Evolutionary conservation across 1,284 basidiomycete genomes (phyloP), one percentile per base, ranked within the genome.

Genomic region (Sphagnurus paluster): DNA sequence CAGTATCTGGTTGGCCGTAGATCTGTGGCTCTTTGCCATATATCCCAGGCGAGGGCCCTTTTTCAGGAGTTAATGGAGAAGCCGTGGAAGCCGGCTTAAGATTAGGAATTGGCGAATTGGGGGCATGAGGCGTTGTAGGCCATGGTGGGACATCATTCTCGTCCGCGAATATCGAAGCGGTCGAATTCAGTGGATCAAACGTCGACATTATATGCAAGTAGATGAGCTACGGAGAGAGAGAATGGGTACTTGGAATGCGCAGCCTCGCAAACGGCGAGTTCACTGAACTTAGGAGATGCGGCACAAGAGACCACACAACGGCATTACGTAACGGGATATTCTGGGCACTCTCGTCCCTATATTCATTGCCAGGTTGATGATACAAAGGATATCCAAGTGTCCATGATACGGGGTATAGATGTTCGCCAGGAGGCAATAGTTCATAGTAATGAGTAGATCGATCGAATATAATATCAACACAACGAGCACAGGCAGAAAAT

Each of bases 21-120:
- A 91, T 88, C 63, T 85, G 84, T 1, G 88, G 86, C 58, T 87
- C 84, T 61, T 79, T 84, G 43, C 87, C 87, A 54, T 85, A 90
- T 16, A 80, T 63, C 20, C 81, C 80, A 37, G 72, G 69, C 6
- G 74, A 52, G 10, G 77, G 73, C 3, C 72, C 70, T 55, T 75
- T 76, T 53, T 78, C 76, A 9, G 74, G 69, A 5, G 74, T 70
- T 48, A 67, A 70, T 43, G 74, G 71, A 21, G 62, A 59, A 29
- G 73, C 67, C 11, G 71, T 62, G 30, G 68, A 60, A n/a, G 72
- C 70, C 44, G 72, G 74, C 54, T 71, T 74, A 42, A 82, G 69
- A 58, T 76, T 72, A 23, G 77, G 77, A 52, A 81, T 68, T 56
- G 64, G 76, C 53, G 71, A 74, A 62, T 70, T 70, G 42, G 73